Evolutionary conservation across 306 rosid species (phyloP).

Genomic region (Purshia tridentata): DNA sequence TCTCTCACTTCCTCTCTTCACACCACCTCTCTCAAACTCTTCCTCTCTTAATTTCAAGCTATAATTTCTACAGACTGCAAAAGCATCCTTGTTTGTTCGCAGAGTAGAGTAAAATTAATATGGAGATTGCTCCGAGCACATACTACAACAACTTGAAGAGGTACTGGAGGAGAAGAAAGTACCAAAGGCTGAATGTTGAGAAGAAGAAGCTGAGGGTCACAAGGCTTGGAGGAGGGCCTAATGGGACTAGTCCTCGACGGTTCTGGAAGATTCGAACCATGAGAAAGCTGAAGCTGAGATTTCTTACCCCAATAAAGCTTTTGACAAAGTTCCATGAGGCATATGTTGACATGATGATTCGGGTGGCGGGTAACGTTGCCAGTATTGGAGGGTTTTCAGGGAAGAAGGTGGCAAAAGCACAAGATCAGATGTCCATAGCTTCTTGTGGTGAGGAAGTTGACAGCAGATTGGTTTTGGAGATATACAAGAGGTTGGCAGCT

Average conservation of each 20-base stretch:
- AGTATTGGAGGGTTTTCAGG: conserved; percentile 22
- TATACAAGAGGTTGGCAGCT: conserved; percentile 39
- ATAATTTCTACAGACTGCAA: not conserved
- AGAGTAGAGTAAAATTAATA: not conserved
- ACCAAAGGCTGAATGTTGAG: conserved; percentile 28
- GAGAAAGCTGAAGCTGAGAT: conserved; percentile 3
- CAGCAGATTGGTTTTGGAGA: conserved; percentile 32
- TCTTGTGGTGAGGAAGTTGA: conserved; percentile 31
- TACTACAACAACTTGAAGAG: conserved; percentile 33
- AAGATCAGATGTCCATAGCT: conserved; percentile 20
- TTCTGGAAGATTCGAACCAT: conserved; percentile 18
- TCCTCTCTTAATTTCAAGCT: not conserved
- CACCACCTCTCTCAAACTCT: conserved; percentile 5
- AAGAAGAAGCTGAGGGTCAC: conserved; percentile 30
- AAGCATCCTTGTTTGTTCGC: no score
- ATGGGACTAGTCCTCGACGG: not conserved
- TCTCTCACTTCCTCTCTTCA: not conserved
- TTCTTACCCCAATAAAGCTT: conserved; percentile 26
- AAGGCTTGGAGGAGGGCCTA: conserved; percentile 9
- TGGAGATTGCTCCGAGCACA: conserved; percentile 29
- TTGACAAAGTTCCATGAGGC: conserved; percentile 29
- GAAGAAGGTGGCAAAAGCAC: conserved; percentile 28
- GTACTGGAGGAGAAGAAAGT: conserved; percentile 41
- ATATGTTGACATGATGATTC: conserved; percentile 37
- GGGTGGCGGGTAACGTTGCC: conserved; percentile 25